Percentiles rank a stretch among this genome's conserved stretches.
Evolutionary conservation across 1,284 basidiomycete species (phyloP).

Genomic region (Trichosporon sp.): DNA sequence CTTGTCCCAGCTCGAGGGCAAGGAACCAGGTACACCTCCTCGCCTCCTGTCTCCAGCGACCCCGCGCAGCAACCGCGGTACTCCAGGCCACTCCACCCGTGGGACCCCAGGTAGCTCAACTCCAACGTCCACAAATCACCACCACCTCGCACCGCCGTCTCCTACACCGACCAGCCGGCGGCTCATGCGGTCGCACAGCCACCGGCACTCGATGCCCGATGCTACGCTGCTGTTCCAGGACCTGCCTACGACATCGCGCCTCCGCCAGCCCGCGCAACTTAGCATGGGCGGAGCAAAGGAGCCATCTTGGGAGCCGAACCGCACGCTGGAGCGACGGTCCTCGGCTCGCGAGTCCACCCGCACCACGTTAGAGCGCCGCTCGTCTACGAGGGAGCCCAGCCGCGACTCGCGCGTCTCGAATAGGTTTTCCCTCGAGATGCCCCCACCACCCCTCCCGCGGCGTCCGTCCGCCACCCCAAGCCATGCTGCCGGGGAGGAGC

Average conservation of each 20-base stretch:
- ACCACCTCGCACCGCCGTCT: conserved; percentile 10
- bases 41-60: conserved; percentile 11
- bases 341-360: not conserved
- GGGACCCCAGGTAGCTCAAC: conserved; percentile 16
- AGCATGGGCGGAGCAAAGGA: conserved; percentile 10
- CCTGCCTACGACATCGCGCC: conserved; percentile 12
- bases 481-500: not conserved
- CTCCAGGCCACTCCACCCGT: conserved; percentile 9
- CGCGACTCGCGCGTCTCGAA: not conserved
- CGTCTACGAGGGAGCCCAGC: not conserved
- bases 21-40: not conserved
- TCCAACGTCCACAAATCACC: conserved; percentile 8
- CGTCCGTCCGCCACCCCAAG: not conserved
- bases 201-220: conserved; percentile 2
- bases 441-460: not conserved
- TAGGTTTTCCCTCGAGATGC: not conserved
- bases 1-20: conserved; percentile 11
- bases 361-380: not conserved
- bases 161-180: conserved; percentile 17
- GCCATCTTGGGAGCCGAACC: not conserved
- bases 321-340: not conserved
- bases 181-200: conserved; percentile 5
- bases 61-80: conserved; percentile 12
- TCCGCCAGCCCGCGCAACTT: conserved; percentile 17
- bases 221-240: not conserved